Evolutionary conservation across 768 basidiomycete species (phyloP), one percentile per base, ranked within the genome.

Genomic region (Suillus occidentalis): DNA sequence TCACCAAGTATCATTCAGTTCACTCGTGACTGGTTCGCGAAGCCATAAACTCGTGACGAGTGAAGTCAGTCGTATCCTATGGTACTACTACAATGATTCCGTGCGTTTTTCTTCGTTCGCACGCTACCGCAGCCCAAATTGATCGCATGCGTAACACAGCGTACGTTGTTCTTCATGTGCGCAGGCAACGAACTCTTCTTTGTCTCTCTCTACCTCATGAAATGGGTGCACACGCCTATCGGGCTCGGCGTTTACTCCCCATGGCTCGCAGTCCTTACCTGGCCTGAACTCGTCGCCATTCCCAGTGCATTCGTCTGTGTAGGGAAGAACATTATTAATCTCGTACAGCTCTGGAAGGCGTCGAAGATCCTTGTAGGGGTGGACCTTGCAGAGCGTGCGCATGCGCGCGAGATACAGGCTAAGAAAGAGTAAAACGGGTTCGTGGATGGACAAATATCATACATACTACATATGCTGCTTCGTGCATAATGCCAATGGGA

Each of bases 331-430:
- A 72, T 95, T 63, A 94, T 99, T 82, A 97, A 98, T 75, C 76
- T 92, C 40, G 95, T 99, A 8, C 97, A 99, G 77, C 86, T 98
- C 64, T 98, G 96, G 96, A 99, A 99, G 76, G 97, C 97, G 34
- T 91, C 92, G 42, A 95, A 95, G 78, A 94, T 95, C 63, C 84
- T 97, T 18, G 95, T 97, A 16, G 95, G 95, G 0, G 92, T 97
- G 13, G 95, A 97, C 73, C 79, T 97, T 56, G 92, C 92, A 52
- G 94, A 96, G 77, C 81, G 95, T 68, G 88, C 88, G 45, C 83
- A 84, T 63, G 89, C 85, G 22, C 79, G 89, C 63, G 80, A 84
- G 63, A 6, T 42, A 13, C 58, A 42, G 40, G 82, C 76, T 63
- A 68, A 73, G 68, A 69, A 71, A 67, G 65, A 66, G 60, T 60